Conservation (phyloP, 108 stramenopile genomes). For the Pseudonitzschia pungens region DNA sequence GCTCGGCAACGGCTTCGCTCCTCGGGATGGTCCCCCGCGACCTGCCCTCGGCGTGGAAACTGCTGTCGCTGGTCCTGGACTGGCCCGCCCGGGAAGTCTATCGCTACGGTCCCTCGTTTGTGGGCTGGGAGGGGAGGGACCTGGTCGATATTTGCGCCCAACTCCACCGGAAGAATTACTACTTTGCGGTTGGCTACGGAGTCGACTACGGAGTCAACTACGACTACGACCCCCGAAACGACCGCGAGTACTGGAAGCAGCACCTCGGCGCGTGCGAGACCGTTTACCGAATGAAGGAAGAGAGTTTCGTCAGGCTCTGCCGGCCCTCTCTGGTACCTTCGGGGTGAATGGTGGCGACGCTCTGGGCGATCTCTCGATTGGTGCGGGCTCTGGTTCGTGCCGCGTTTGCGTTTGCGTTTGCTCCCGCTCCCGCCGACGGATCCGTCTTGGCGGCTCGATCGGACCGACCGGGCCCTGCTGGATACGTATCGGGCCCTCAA, state of each 20-base stretch:
- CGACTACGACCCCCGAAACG: constrained; percentile 59
- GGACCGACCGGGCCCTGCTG: constrained; percentile 51
- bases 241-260: constrained; percentile 56
- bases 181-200: neutral
- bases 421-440: no score
- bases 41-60: neutral
- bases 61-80: constrained; percentile 24
- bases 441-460: constrained; percentile 28
- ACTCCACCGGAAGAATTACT: constrained; percentile 16
- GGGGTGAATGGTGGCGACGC: constrained; percentile 18
- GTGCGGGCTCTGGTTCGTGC: constrained; percentile 27
- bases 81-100: constrained; percentile 58
- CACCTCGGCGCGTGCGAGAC: constrained; percentile 57
- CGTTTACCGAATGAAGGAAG: constrained; percentile 54
- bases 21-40: neutral
- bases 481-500: constrained; percentile 61
- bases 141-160: constrained; percentile 51
- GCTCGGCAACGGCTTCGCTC: no score
- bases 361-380: constrained; percentile 33
- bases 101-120: constrained; percentile 49
- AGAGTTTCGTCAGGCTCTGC: constrained; percentile 45
- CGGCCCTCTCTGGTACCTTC: constrained; percentile 45
- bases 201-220: constrained; percentile 21
- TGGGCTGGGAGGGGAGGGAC: constrained; percentile 64
- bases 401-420: no score